These are phyloP conservation scores for Blastobotrys peoriensis DNA, from an alignment of 805 yeast genomes.

Conservation along the genomic window DNA sequence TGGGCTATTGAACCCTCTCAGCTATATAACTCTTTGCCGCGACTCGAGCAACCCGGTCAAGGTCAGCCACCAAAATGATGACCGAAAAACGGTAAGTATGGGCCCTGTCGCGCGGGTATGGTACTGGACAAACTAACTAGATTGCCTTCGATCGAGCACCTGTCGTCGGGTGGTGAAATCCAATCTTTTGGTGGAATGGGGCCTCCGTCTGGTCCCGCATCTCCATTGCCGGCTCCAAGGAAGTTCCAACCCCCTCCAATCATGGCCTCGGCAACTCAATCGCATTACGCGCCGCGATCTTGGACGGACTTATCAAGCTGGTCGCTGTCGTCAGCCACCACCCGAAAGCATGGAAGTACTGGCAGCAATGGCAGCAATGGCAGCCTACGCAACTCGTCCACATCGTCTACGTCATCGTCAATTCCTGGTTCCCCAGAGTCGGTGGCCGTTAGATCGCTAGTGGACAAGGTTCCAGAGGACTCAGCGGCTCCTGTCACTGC, in stretches of 20 bases:
- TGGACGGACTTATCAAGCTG: not conserved
- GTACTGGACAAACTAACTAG: too few relatives aligned
- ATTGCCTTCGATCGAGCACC: not conserved
- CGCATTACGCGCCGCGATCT: not conserved
- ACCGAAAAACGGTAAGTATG: not conserved
- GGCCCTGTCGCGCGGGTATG: too few relatives aligned
- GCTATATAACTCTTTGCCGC: not conserved
- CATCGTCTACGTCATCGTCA: not conserved
- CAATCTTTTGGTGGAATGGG: not conserved
- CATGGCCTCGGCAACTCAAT: not conserved
- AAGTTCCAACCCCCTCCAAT: not conserved
- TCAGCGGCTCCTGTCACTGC: too few relatives aligned
- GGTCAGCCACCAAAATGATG: not conserved
- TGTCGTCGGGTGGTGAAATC: not conserved
- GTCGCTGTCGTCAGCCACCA: not conserved
- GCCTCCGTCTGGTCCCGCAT: not conserved
- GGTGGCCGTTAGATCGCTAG: not conserved
- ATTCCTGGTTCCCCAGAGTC: not conserved
- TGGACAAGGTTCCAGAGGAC: too few relatives aligned
- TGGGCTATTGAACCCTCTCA: not conserved
- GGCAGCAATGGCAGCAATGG: not conserved
- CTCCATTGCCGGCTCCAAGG: not conserved
- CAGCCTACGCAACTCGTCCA: not conserved
- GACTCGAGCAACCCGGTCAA: too few relatives aligned
- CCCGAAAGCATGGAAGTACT: not conserved